A percentile compares a stretch with the other conserved stretches of the same genome.
Evolutionary conservation across 208 protist species (phyloP).

Genomic region (Wallacemonas sp.): DNA sequence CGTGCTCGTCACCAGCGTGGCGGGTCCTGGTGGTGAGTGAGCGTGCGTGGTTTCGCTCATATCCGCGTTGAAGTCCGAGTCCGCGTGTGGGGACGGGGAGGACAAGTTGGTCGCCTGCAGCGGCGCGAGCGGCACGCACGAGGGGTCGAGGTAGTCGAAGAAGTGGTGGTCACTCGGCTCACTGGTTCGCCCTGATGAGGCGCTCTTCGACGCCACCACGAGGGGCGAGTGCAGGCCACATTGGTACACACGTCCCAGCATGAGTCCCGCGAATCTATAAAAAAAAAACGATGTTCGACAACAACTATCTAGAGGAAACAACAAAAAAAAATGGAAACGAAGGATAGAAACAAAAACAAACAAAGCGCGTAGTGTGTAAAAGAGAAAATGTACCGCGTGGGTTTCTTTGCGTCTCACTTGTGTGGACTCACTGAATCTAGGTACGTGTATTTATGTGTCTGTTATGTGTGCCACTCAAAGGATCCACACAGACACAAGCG

Average conservation of each 20-base stretch:
- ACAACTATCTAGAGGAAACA: not conserved
- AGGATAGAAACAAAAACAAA: not conserved
- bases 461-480: too few relatives aligned
- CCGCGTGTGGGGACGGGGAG: too few relatives aligned
- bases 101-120: not conserved
- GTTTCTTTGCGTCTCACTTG: too few relatives aligned
- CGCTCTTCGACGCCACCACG: not conserved
- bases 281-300: too few relatives aligned
- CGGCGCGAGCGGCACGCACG: not conserved
- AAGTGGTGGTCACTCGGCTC: not conserved
- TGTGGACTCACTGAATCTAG: slow-evolving; percentile 10
- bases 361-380: not conserved
- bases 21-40: not conserved
- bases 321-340: not conserved
- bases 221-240: slow-evolving; percentile 10
- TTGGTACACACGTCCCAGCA: not conserved
- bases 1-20: not conserved
- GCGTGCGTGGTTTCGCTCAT: too few relatives aligned
- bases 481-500: too few relatives aligned
- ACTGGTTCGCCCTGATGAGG: not conserved
- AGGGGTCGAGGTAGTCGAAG: slow-evolving; percentile 14
- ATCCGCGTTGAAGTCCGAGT: too few relatives aligned
- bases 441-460: not conserved
- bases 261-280: too few relatives aligned
- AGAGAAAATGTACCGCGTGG: not conserved